A percentile compares a stretch with the other conserved stretches of the same genome.
phyloP scores from a whole-genome alignment of 1,284 basidiomycete genomes.

The Ceratobasidium sp. region DNA sequence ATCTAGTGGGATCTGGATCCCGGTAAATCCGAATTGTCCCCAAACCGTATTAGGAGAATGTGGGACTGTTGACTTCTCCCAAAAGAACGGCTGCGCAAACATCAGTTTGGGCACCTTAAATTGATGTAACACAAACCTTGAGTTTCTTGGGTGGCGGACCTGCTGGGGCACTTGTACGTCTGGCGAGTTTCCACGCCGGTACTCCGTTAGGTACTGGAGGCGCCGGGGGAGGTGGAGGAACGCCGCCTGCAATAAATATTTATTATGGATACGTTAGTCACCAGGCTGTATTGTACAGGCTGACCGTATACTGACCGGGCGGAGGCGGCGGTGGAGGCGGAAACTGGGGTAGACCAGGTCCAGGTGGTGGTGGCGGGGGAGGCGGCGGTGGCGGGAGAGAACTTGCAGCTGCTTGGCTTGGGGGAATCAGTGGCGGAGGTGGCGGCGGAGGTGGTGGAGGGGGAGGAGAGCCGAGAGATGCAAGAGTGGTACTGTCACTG shows the following conservation, averaged over 20 bases:
- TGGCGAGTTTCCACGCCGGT: conserved; percentile 31
- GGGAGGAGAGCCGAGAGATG: conserved; percentile 43
- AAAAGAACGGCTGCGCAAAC: conserved; percentile 75
- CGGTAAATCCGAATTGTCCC: conserved; percentile 59
- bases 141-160: conserved; percentile 64
- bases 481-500: too few relatives aligned
- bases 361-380: conserved; percentile 36
- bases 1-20: conserved; percentile 62
- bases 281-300: neutral
- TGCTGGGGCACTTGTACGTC: conserved; percentile 39
- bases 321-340: conserved; percentile 47
- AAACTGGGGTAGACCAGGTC: conserved; percentile 47
- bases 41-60: conserved; percentile 68
- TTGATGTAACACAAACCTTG: conserved; percentile 50
- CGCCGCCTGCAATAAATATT: neutral
- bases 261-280: neutral
- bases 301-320: conserved; percentile 40
- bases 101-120: neutral
- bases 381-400: too few relatives aligned
- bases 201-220: conserved; percentile 50
- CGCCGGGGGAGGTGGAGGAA: conserved; percentile 43
- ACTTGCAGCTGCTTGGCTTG: too few relatives aligned
- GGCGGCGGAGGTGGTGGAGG: conserved; percentile 49
- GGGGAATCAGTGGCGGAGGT: too few relatives aligned
- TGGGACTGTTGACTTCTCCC: conserved; percentile 74